Percentiles rank a stretch among this genome's conserved stretches.
These are phyloP conservation scores for Lasiodiplodia sp. DNA, from an alignment of 2,329 filamentous ascomycete species.

Conservation along the genomic window DNA sequence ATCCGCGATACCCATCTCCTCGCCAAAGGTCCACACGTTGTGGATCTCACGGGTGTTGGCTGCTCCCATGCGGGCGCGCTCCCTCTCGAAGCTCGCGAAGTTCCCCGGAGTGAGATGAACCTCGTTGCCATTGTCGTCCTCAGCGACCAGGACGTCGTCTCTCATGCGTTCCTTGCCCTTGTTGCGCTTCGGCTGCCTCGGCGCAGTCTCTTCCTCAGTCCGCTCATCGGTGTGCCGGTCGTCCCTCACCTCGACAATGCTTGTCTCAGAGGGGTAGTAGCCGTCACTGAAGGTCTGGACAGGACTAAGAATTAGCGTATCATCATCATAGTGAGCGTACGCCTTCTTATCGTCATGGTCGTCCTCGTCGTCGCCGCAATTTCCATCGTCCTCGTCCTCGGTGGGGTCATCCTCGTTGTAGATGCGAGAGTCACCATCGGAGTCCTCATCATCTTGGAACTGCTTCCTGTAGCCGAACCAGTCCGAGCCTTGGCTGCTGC, in stretches of 20 bases:
- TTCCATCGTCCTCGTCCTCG: no score
- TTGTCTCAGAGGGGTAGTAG: no score
- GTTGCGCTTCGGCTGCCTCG: not conserved
- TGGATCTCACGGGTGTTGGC: not conserved
- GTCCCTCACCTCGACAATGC: not conserved
- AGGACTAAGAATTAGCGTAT: rapidly evolving
- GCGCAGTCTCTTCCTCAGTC: no score
- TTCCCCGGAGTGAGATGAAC: rapidly evolving
- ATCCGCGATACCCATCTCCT: not conserved
- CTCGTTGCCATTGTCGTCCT: not conserved
- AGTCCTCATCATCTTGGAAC: no score
- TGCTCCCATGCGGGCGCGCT: not conserved
- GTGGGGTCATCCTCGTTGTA: no score
- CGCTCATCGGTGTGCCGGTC: not conserved
- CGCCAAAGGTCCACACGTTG: not conserved
- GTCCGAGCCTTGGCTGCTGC: no score
- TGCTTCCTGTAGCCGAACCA: no score
- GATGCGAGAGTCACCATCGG: no score
- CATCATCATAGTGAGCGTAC: no score
- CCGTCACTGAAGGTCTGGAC: no score
- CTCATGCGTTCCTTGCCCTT: not conserved
- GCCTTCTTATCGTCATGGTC: no score
- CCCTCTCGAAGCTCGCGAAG: not conserved
- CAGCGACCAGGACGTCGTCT: not conserved
- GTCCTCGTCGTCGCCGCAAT: no score